phyloP scores from a whole-genome alignment of 108 stramenopile genomes.

The Stephanodiscus minutulus region DNA sequence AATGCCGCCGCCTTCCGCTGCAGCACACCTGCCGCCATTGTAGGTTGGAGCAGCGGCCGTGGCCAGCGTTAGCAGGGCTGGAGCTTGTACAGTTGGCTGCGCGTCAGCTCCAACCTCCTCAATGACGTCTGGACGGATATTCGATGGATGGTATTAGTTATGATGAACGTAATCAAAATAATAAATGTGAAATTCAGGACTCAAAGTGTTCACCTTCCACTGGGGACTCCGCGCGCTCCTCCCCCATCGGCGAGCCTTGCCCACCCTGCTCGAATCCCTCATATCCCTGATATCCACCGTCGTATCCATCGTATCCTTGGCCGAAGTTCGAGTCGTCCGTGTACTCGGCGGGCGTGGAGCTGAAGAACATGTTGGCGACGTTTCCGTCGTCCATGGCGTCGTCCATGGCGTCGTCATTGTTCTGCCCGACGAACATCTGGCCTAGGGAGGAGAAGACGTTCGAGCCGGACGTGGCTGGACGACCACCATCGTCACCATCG shows the following conservation, averaged over 20 bases:
- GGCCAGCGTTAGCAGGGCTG: neutral
- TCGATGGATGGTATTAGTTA: neutral
- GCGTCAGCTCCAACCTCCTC: slow-evolving; percentile 4
- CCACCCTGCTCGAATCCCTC: neutral
- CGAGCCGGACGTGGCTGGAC: slow-evolving; percentile 2
- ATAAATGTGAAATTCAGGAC: neutral
- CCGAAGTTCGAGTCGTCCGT: slow-evolving; percentile 1
- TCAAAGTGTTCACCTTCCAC: neutral
- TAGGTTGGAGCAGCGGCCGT: neutral
- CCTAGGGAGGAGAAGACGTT: neutral
- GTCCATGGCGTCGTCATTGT: neutral
- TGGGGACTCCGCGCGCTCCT: neutral
- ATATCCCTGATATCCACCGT: neutral
- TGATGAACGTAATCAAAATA: neutral
- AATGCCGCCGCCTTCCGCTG: slow-evolving; percentile 17
- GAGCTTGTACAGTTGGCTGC: slow-evolving; percentile 10
- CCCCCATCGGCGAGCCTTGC: neutral
- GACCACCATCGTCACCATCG: neutral
- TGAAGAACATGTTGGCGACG: neutral
- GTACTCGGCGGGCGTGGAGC: neutral
- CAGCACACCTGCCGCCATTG: neutral
- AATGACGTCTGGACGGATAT: neutral
- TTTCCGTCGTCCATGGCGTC: neutral
- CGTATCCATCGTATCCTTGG: slow-evolving; percentile 2
- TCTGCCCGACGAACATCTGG: neutral